phyloP scores from a whole-genome alignment of 805 yeast species.

The Lipomyces yamadae region DNA sequence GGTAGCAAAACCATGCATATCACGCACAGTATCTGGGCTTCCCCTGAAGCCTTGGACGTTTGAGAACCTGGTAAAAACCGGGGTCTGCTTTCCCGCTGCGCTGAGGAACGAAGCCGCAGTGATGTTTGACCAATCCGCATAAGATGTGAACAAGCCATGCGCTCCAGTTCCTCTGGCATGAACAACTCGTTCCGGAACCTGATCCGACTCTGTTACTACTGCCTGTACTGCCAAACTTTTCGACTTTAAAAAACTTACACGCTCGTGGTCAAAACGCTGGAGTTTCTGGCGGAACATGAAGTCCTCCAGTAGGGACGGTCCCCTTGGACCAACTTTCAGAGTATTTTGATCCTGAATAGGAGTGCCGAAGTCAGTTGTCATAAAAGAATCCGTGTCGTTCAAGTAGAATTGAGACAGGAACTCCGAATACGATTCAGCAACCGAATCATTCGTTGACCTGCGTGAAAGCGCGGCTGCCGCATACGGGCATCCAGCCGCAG shows the following conservation, averaged over 20 bases:
- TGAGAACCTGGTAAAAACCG: conserved; percentile 67
- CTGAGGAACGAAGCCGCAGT: conserved; percentile 71
- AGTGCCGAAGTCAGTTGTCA: conserved; percentile 13
- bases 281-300: conserved; percentile 77
- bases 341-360: conserved; percentile 11
- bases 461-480: conserved; percentile 1
- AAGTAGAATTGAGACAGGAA: conserved; percentile 5
- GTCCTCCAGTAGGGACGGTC: conserved; percentile 65
- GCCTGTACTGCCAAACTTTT: background rate
- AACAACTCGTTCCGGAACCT: conserved; percentile 85
- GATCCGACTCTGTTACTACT: background rate
- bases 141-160: conserved; percentile 81
- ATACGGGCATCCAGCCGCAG: conserved; percentile 5
- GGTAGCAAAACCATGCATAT: conserved; percentile 83
- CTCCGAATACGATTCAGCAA: background rate
- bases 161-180: conserved; percentile 94
- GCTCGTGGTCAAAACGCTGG: conserved; percentile 87
- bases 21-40: conserved; percentile 81
- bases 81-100: conserved; percentile 73
- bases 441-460: background rate
- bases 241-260: conserved; percentile 43
- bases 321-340: conserved; percentile 14
- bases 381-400: conserved; percentile 9
- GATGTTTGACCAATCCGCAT: conserved; percentile 79
- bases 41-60: conserved; percentile 88